phyloP scores from a whole-genome alignment of 768 basidiomycete genomes.

The Boletus reticuloceps region DNA sequence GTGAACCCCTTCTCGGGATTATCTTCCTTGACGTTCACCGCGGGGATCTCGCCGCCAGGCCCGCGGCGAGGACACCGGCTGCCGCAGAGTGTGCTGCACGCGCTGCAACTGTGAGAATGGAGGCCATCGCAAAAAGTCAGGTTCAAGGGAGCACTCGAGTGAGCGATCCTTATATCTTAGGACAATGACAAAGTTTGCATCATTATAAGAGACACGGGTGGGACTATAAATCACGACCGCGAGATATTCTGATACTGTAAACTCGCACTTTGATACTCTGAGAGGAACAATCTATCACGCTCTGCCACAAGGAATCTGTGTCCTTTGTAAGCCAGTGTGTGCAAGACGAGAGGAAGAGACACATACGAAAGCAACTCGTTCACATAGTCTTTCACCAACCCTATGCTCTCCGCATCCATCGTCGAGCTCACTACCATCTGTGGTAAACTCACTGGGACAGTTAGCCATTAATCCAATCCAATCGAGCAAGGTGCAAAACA shows the following conservation, averaged over 20 bases:
- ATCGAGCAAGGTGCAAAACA: slow-evolving; percentile 23
- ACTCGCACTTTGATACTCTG: slow-evolving; percentile 76
- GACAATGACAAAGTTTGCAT: too few relatives aligned
- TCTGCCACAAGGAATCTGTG: slow-evolving; percentile 78
- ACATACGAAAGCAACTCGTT: slow-evolving; percentile 81
- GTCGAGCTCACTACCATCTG: slow-evolving; percentile 85
- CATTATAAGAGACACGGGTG: background rate
- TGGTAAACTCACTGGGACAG: slow-evolving; percentile 78
- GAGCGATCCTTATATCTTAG: background rate
- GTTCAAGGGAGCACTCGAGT: background rate
- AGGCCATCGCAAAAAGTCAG: slow-evolving; percentile 39
- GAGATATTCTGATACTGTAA: slow-evolving; percentile 81
- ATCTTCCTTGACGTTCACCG: slow-evolving; percentile 56
- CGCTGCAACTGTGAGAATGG: slow-evolving; percentile 44
- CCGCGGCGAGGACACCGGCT: slow-evolving; percentile 45
- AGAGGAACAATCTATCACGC: slow-evolving; percentile 67
- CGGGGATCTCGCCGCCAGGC: slow-evolving; percentile 43
- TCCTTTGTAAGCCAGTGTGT: background rate
- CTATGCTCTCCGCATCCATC: slow-evolving; percentile 87
- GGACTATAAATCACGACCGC: slow-evolving; percentile 52
- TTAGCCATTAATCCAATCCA: slow-evolving; percentile 5
- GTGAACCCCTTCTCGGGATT: slow-evolving; percentile 41
- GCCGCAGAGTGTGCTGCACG: slow-evolving; percentile 54
- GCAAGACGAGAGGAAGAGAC: background rate
- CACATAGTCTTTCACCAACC: slow-evolving; percentile 82